Base-by-base conservation (phyloP, 2,329 filamentous ascomycete species). In the Monilinia vaccinii-corymbosi region DNA sequence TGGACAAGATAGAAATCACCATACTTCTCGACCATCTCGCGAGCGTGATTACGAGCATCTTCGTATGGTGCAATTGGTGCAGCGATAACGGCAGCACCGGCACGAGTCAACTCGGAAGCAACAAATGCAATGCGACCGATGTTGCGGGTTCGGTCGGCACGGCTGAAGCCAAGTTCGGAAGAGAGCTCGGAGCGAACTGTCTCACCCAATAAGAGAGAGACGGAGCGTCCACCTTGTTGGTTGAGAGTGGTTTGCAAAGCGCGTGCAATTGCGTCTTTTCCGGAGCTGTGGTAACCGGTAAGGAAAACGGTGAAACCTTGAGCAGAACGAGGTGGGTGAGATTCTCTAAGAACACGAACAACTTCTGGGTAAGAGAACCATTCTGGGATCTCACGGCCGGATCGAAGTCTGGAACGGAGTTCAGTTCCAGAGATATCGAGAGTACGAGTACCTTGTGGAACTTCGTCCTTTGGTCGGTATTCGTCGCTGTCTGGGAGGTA, bases 291-390 rank as follows among this genome's bases (percentile, higher is more conserved):
- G 81, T 94, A 97, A 63, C 94, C 94, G 3, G 94, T 97, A 66
- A 99, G 82, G 86, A 99, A 97, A 76, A 99, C 83, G 65, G 94
- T 97, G 84, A 99, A 99, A 65, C 94, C 94, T 80, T 99, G 95
- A 72, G 87, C 83, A 70, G 84, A 86, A 67, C 94, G 89, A 56
- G 95, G 85, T 53, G 93, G 94, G 80, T 97, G 94, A 68, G 93
- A 96, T 79, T 99, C 92, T 71, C 94, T 87, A 64, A 99, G 87
- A 53, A 97, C 94, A 76, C 86, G 87, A 77, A 99, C 94, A 69
- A 99, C 94, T 79, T 99, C 94, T 64, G 94, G 93, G 81, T 99
- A 99, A 36, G 94, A 97, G 83, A 99, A 99, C 94, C 94, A 99
- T 77, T 95, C 91, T 68, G 94, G 94, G 70, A 99, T 99, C 69